Evolutionary conservation across 169 alveolate species (phyloP).

Genomic region (Babesia bigemina): DNA sequence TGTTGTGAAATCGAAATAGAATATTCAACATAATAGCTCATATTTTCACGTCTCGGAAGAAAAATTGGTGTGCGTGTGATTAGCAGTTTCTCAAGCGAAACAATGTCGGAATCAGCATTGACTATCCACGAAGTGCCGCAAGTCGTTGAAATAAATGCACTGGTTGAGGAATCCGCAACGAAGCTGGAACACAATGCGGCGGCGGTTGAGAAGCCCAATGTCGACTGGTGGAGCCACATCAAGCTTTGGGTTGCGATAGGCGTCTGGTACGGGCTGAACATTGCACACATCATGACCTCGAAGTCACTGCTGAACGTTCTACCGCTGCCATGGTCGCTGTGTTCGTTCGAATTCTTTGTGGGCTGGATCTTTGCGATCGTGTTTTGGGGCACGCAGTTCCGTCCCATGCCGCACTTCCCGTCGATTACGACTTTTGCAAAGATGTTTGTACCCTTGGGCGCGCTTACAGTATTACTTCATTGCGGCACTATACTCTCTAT

Average conservation of each 20-base stretch:
- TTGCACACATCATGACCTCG: slow-evolving; percentile 75
- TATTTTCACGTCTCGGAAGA: too few relatives aligned
- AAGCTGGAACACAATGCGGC: neutral
- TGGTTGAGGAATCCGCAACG: too few relatives aligned
- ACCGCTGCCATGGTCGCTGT: slow-evolving; percentile 79
- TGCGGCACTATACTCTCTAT: slow-evolving; percentile 82
- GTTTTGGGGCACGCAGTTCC: slow-evolving; percentile 71
- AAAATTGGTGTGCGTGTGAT: too few relatives aligned
- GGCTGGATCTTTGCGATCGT: slow-evolving; percentile 75
- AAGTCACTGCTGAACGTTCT: slow-evolving; percentile 70
- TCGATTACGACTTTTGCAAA: slow-evolving; percentile 49
- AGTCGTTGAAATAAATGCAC: too few relatives aligned
- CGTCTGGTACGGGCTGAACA: slow-evolving; percentile 79
- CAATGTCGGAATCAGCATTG: too few relatives aligned
- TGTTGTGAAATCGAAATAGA: too few relatives aligned
- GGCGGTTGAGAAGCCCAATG: neutral
- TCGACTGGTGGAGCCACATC: neutral
- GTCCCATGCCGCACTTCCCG: slow-evolving; percentile 62
- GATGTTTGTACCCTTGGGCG: slow-evolving; percentile 77
- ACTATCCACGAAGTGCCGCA: too few relatives aligned
- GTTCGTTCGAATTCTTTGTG: slow-evolving; percentile 72
- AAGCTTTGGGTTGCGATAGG: slow-evolving; percentile 10
- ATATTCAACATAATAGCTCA: too few relatives aligned
- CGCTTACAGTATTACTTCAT: slow-evolving; percentile 78
- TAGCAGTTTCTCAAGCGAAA: too few relatives aligned